phyloP scores from a whole-genome alignment of 371 early-diverging fungal genomes.

The Thermomucor indicae-seudaticae region DNA sequence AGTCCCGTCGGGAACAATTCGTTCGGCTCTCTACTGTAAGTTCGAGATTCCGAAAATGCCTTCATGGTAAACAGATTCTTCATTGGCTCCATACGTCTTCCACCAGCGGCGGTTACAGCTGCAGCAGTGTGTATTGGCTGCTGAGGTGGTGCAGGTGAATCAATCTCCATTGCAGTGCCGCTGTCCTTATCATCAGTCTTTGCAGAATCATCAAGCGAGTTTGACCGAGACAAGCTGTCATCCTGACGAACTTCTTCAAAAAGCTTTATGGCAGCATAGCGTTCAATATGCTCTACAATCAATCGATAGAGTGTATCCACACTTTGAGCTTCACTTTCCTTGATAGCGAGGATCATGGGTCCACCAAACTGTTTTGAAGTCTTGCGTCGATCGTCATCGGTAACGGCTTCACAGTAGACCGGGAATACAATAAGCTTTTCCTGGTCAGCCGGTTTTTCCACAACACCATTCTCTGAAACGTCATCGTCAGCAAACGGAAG shows the following conservation, averaged over 20 bases:
- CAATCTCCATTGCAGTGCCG: conserved; percentile 6
- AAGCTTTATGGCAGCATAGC: conserved; percentile 32
- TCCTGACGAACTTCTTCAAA: conserved; percentile 30
- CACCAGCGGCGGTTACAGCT: conserved; percentile 40
- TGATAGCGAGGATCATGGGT: conserved; percentile 32
- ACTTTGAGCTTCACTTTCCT: conserved; percentile 20
- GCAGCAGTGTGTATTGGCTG: conserved; percentile 40
- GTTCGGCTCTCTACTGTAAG: background rate
- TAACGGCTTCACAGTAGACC: conserved; percentile 24
- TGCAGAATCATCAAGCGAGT: no score
- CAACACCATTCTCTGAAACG: no score
- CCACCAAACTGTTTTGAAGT: conserved; percentile 31
- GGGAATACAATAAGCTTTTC: conserved; percentile 28
- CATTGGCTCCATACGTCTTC: conserved; percentile 30
- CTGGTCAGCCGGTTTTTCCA: conserved; percentile 2
- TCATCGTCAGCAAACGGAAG: background rate
- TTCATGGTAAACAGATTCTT: conserved; percentile 41
- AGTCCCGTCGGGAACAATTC: background rate
- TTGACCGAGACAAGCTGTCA: no score
- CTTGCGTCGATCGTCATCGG: conserved; percentile 1
- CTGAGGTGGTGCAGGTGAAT: conserved; percentile 9
- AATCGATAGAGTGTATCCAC: conserved; percentile 24
- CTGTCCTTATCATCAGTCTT: conserved; percentile 3
- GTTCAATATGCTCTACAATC: conserved; percentile 30
- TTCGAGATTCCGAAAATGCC: conserved; percentile 16